Evolutionary conservation across 371 early-diverging fungal genomes (phyloP), one percentile per base, ranked within the genome.

Genomic region (Mucor plumbeus): DNA sequence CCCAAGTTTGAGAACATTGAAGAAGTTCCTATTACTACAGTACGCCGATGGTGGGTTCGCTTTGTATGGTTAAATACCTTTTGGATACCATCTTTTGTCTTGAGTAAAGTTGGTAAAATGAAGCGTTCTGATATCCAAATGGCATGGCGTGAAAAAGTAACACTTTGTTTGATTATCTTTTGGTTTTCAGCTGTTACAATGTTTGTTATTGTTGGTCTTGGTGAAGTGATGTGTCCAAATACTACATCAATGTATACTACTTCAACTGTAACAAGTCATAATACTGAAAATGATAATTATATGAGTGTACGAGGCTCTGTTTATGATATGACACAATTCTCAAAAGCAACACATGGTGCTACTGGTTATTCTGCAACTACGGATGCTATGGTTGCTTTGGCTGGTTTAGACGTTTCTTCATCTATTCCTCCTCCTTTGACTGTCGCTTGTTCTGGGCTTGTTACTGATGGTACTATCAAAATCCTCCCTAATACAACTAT

Each of bases 141-240:
- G 82, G 96, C 97, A 5, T 97, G 97, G 97, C 87, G 96, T 58
- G 97, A 97, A 76, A 96, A 97, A 77, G 87, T 97, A 1, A 88
- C 96, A 3, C 84, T 97, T 13, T 95, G 95, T 69, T 77, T 92
- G 63, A 65, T 97, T 38, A 95, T 97, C 70, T 76, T 87, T 50
- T 72, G 94, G 53, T 71, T 93, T 74, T 94, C 92, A 66, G 81
- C 81, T 14, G 60, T 88, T 39, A 85, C 92, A 33, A 77, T 97
- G 21, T 95, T 97, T 75, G 91, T 92, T 73, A 95, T 97, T 67
- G 83, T 93, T 5, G 90, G 91, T 31, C 78, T 96, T 17, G 94
- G 96, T 15, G 77, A 86, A 61, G 75, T 96, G 35, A 79, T 97
- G 31, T 97, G 98, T 77, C 95, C 96, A 15, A 76, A 76, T 74